These are phyloP conservation scores for Garcia nutans DNA, from an alignment of 345 rosid species.

Conservation along the genomic window DNA sequence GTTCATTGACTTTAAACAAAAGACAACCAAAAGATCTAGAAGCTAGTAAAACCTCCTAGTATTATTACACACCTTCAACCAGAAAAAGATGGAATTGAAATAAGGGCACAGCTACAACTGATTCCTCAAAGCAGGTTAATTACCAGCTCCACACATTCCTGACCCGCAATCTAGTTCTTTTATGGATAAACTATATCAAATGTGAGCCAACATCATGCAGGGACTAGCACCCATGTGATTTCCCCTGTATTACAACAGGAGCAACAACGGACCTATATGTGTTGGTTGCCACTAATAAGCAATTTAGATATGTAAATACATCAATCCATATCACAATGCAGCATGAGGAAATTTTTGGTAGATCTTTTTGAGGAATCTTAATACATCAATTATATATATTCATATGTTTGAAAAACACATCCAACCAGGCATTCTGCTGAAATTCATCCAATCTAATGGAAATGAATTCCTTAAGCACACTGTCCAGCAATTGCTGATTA, in stretches of 20 bases:
- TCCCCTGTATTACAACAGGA: background rate
- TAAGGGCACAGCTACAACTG: background rate
- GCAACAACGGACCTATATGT: background rate
- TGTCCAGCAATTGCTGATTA: background rate
- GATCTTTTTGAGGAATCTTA: no score
- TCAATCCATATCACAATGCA: background rate
- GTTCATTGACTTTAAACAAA: background rate
- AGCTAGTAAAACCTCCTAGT: background rate
- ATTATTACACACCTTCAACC: background rate
- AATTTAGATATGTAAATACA: background rate
- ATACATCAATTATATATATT: background rate
- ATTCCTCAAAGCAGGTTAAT: background rate
- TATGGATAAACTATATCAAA: background rate
- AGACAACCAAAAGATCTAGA: background rate
- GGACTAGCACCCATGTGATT: background rate
- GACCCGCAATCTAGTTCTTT: background rate
- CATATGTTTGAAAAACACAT: background rate
- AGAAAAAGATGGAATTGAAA: background rate
- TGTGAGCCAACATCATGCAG: background rate
- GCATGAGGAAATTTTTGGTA: background rate
- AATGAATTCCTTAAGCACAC: constrained; percentile 1
- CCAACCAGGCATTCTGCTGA: background rate
- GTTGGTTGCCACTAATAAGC: background rate
- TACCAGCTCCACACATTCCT: background rate
- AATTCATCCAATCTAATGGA: background rate